Base-by-base conservation (phyloP, 345 rosid genomes). In the Populus tremula region DNA sequence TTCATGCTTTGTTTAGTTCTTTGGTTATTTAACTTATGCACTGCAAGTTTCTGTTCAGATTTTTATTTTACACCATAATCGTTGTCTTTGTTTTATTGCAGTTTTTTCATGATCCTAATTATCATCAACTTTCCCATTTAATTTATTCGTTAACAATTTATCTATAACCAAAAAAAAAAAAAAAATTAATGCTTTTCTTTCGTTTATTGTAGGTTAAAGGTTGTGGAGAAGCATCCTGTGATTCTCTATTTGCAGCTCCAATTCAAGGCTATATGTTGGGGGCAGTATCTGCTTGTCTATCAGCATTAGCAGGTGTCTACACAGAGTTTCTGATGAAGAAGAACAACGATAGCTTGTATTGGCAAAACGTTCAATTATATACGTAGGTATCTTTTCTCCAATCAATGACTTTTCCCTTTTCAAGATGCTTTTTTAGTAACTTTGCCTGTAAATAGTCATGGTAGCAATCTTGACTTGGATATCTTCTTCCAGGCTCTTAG, bases 271-370 rank as follows among this genome's bases (percentile, higher is more conserved):
- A 94, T 80, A 45, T 92, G 93, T 78, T 96, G 38, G 99, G 97
- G 1, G 62, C 88, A 53, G 85, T 96, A 45, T 94, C 97, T 74
- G 99, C 99, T 79, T 89, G 91, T 84, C 90, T 96, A 70, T 94
- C 99, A 0, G 99, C 97, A 23, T 80, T 89, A 45, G 99, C 98
- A 3, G 99, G 99, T 72, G 94, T 96, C 70, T 96, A 94, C 75
- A 96, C 98, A 41, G 99, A 96, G 80, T 96, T 90, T 84, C 86
- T 93, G 82, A 92, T 96, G 98, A 93, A 96, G 89, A 92, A 92
- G 90, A 96, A 92, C 76, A 90, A 85, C 70, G 99, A 96, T 71
- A 92, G 93, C 86, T 85, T 96, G 84, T 96, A 92, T 84, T 93
- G 97, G 98, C 98, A 93, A 84, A 96, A 96, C 83, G 80, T 92